Evolutionary conservation across 164 flowering plant species (phyloP), one percentile per base, ranked within the genome.

Genomic region (Magnolia officinalis): DNA sequence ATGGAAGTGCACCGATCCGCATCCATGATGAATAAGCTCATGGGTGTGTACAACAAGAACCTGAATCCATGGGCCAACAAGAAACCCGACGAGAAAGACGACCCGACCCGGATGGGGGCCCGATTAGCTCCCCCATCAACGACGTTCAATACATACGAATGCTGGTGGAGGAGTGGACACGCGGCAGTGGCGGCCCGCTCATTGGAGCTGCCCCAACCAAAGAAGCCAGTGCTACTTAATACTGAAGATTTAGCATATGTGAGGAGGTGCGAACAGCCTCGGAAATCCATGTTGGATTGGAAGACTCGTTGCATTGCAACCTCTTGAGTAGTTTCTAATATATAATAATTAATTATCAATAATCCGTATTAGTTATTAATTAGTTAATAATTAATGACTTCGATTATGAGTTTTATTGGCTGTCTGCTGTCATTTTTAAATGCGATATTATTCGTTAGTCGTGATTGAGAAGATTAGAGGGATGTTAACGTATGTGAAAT

Each of bases 261-360:
- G 16, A 14, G 70, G 11, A 80, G 88, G 8, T 91, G 96, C 87
- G 90, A 89, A 74, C 89, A 90, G 64, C 70, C 83, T 0, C 81
- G 87, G 67, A 86, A 85, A 80, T 81, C 91, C 29, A 37, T 87
- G 21, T 55, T 82, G 75, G 71, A 87, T 19, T 86, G 87, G 91
- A 86, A 89, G 77, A 89, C 93, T 13, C 61, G 75, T 72, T 90
- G 93, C 90, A 88, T 91, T 73, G 94, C 94, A 75, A 92, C 98
- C 51, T 85, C 92, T 76, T 91, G 51, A 86, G 66, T 45, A 63
- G 16, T 19, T 19, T 51, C 31, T 59, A 45, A 55, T 55, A 55
- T 16, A 52, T 67, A 14, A 31, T 31, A 37, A 26, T 55, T 16
- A 65, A 65, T 65, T 23, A 65, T 24, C 24, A 10, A 24, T 65